phyloP scores from a whole-genome alignment of 1,139 yeast genomes.

The Hemisphaericaspora xylanilytica region DNA sequence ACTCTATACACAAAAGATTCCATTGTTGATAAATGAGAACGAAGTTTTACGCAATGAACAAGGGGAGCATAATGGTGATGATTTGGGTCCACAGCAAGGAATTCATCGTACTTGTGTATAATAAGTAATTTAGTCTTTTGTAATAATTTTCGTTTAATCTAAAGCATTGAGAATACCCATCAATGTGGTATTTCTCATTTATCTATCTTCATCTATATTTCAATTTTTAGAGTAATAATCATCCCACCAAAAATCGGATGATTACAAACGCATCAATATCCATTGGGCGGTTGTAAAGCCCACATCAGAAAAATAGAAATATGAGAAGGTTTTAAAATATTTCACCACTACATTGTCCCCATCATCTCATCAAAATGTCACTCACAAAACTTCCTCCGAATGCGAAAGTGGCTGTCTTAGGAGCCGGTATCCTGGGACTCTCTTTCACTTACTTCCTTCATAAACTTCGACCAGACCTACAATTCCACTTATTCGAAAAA shows the following conservation, averaged over 20 bases:
- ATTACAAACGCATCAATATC: no score
- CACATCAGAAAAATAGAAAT: no score
- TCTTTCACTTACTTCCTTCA: constrained; percentile 72
- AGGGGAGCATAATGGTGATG: not conserved
- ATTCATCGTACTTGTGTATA: not conserved
- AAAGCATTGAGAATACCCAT: no score
- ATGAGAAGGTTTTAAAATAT: not conserved
- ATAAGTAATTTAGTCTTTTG: not conserved
- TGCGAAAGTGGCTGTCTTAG: constrained; percentile 64
- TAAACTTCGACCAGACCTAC: constrained; percentile 68
- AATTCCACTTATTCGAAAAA: constrained; percentile 61
- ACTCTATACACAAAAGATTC: not conserved
- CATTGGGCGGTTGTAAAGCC: no score
- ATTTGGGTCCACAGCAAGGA: not conserved
- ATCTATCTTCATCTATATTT: no score
- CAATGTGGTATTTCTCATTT: no score
- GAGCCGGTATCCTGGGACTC: constrained; percentile 88
- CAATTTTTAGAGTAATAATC: no score
- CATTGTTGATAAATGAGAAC: not conserved
- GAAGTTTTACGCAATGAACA: not conserved
- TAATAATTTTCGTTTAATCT: no score
- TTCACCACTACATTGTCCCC: not conserved
- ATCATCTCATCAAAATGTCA: not conserved
- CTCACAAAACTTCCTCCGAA: constrained; percentile 18
- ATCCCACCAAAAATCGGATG: no score